phyloP scores from a whole-genome alignment of 306 rosid genomes.

The Cucurbita pepo region DNA sequence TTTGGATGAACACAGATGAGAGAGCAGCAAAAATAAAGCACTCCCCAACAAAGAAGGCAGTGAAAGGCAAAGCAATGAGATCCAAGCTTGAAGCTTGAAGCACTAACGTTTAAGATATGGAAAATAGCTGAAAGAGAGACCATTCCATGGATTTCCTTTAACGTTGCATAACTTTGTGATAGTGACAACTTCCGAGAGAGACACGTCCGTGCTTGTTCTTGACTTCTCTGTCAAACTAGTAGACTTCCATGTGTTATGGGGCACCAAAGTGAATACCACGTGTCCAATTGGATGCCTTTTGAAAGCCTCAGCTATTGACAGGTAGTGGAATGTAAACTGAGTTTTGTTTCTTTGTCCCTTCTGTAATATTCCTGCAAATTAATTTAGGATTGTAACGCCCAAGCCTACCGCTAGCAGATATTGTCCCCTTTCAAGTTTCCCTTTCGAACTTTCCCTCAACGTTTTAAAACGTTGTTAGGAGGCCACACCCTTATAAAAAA shows the following conservation, averaged over 20 bases:
- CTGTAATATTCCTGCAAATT: background rate
- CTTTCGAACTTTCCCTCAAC: too few relatives aligned
- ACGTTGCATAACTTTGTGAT: background rate
- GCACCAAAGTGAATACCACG: background rate
- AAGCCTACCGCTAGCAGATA: too few relatives aligned
- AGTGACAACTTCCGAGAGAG: background rate
- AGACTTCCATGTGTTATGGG: background rate
- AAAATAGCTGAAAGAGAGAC: background rate
- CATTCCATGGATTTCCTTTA: background rate
- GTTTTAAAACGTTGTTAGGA: too few relatives aligned
- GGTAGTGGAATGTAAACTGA: background rate
- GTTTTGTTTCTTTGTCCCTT: background rate
- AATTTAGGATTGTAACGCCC: background rate
- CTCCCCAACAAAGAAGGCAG: background rate
- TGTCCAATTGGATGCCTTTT: background rate
- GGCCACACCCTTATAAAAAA: too few relatives aligned
- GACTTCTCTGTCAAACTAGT: constrained; percentile 5
- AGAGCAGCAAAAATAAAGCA: background rate
- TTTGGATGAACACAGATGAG: background rate
- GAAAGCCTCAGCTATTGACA: background rate
- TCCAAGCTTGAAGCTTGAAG: background rate
- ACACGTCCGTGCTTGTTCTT: constrained; percentile 1
- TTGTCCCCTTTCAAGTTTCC: too few relatives aligned
- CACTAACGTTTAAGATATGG: background rate
- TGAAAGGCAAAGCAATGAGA: constrained; percentile 9